A percentile compares a stretch with the other conserved stretches of the same genome.
These are phyloP conservation scores for Vararia minispora DNA, from an alignment of 768 basidiomycete genomes.

Conservation along the genomic window DNA sequence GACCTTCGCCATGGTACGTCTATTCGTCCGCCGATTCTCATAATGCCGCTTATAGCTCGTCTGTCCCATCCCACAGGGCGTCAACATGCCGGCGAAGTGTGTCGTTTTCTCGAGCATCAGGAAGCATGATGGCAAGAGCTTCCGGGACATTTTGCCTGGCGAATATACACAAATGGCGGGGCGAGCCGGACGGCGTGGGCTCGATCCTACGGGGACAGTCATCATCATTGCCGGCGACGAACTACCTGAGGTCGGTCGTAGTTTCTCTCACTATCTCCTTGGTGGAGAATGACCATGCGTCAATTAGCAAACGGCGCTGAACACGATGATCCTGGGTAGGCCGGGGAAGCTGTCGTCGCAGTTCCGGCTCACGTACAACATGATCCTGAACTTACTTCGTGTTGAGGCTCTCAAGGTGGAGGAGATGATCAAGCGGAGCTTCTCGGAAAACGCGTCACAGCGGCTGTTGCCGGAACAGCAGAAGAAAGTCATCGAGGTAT, in stretches of 20 bases:
- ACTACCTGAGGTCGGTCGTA: constrained; percentile 63
- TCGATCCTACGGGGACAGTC: constrained; percentile 93
- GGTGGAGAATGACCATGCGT: too few relatives aligned
- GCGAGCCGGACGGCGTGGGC: constrained; percentile 88
- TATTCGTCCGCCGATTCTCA: constrained; percentile 5
- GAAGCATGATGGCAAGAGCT: constrained; percentile 90
- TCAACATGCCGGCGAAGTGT: constrained; percentile 98
- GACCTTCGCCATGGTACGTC: constrained; percentile 92
- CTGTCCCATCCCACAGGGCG: constrained; percentile 51
- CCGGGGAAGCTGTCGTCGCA: constrained; percentile 91
- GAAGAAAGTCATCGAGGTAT: constrained; percentile 71
- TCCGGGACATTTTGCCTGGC: constrained; percentile 83
- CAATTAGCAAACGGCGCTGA: constrained; percentile 59
- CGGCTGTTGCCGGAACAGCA: constrained; percentile 88
- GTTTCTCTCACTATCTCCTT: neutral
- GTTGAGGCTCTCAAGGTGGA: constrained; percentile 95
- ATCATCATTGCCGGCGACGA: constrained; percentile 79
- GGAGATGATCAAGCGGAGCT: constrained; percentile 99
- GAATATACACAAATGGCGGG: constrained; percentile 99
- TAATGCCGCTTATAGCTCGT: neutral
- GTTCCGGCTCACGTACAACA: constrained; percentile 97
- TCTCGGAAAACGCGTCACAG: constrained; percentile 96
- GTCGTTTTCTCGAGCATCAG: constrained; percentile 93
- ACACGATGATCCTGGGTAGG: constrained; percentile 88
- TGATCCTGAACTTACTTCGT: constrained; percentile 93